Conservation (phyloP, 139 green algal species). For the Picochlorum costavermella region DNA sequence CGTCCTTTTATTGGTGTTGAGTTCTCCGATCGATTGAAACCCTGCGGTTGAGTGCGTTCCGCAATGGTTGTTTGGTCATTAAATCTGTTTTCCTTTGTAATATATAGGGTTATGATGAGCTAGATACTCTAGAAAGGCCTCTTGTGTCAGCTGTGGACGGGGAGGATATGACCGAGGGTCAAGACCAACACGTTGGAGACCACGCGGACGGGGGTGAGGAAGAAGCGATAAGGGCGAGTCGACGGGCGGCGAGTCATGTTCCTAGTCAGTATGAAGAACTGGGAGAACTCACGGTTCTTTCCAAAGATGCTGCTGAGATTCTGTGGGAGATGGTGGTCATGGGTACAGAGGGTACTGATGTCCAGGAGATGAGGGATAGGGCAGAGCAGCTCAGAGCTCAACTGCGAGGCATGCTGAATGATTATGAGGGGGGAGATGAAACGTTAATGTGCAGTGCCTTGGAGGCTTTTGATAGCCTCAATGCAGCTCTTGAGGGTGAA, state of each 20-base stretch:
- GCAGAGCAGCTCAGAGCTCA: constrained; percentile 37
- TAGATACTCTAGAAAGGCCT: constrained; percentile 26
- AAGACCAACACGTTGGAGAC: neutral
- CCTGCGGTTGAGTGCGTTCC: too few relatives aligned
- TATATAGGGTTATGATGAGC: constrained; percentile 32
- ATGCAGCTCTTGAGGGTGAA: constrained; percentile 20
- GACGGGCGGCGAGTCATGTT: neutral
- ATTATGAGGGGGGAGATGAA: constrained; percentile 39
- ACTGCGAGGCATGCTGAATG: constrained; percentile 42
- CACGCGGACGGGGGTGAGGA: neutral
- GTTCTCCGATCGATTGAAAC: too few relatives aligned
- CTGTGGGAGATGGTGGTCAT: constrained; percentile 53
- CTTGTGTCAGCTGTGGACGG: constrained; percentile 26
- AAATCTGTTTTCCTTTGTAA: neutral
- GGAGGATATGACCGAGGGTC: constrained; percentile 1
- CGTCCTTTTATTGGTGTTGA: too few relatives aligned
- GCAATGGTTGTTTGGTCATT: too few relatives aligned
- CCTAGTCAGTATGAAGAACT: constrained; percentile 37
- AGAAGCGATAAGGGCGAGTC: too few relatives aligned
- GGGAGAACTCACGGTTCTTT: constrained; percentile 21
- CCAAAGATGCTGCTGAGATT: constrained; percentile 38
- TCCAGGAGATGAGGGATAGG: constrained; percentile 37
- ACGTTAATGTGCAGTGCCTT: constrained; percentile 18
- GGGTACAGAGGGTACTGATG: constrained; percentile 26
- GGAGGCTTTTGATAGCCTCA: constrained; percentile 40